Conservation (phyloP, 2,329 filamentous ascomycete species). For the Hypoxylon sp. region DNA sequence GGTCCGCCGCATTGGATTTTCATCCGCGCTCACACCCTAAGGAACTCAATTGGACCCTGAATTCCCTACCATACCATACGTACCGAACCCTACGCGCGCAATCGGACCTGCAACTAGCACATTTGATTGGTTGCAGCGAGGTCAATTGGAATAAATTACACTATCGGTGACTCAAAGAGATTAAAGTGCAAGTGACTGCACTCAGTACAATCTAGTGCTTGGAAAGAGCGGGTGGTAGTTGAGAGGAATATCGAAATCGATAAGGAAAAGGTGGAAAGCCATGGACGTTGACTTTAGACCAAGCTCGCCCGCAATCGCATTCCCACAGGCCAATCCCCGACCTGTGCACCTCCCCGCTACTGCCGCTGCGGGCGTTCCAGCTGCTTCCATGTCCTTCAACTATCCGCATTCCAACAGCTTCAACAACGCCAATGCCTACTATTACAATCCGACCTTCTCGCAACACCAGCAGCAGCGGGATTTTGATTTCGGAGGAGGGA, state of each 20-base stretch:
- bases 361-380: conserved; percentile 26
- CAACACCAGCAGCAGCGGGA: conserved; percentile 24
- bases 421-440: conserved; percentile 23
- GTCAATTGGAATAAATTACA: conserved; percentile 10
- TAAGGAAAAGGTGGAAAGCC: conserved; percentile 29
- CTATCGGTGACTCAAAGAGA: conserved; percentile 1
- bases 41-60: conserved; percentile 19
- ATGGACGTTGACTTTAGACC: conserved; percentile 47
- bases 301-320: conserved; percentile 36
- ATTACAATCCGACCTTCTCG: conserved; percentile 17
- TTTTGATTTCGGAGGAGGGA: conserved; percentile 31
- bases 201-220: background rate
- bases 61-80: conserved; percentile 11
- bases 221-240: conserved; percentile 6
- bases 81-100: conserved; percentile 17
- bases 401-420: conserved; percentile 20
- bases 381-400: conserved; percentile 37
- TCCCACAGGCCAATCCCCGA: conserved; percentile 34
- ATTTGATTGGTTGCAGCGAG: conserved; percentile 11
- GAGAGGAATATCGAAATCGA: conserved; percentile 30
- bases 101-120: conserved; percentile 18
- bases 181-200: background rate
- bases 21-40: conserved; percentile 39
- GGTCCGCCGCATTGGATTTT: conserved; percentile 47
- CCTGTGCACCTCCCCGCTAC: conserved; percentile 32